A percentile compares a stretch with the other conserved stretches of the same genome.
Conservation (phyloP, 225 moss, liverwort and hornwort species). For the Physcomitrium patens region DNA sequence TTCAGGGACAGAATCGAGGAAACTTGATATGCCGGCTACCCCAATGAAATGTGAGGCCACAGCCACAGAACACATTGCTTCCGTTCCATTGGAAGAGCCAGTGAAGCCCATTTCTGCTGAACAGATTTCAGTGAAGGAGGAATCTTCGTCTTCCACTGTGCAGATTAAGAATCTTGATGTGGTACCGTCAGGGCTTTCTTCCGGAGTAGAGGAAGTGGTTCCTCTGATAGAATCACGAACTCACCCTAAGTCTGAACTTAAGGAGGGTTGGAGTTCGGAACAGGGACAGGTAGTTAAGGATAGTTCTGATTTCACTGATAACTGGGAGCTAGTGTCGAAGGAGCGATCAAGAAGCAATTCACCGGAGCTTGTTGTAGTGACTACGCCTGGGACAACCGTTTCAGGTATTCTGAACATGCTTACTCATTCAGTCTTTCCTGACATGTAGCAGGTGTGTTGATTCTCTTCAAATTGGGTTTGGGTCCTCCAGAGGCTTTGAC, state of each 20-base stretch:
- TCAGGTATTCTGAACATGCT: neutral
- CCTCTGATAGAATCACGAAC: neutral
- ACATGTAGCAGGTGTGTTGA: neutral
- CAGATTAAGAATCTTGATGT: neutral
- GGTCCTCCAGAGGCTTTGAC: too few species aligned
- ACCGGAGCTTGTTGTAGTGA: conserved; percentile 12
- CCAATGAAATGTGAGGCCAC: neutral
- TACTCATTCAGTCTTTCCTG: neutral
- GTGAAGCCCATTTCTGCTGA: neutral
- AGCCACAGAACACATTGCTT: too few species aligned
- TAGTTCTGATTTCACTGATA: conserved; percentile 7
- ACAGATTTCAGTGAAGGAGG: neutral
- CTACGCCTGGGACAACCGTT: neutral
- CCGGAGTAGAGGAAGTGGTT: neutral
- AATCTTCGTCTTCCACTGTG: too few species aligned
- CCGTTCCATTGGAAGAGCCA: neutral
- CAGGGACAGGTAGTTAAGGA: conserved; percentile 10
- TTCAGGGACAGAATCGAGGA: neutral
- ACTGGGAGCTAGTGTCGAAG: conserved; percentile 32
- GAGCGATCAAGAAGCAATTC: conserved; percentile 29
- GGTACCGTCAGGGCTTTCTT: neutral
- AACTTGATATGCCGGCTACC: neutral
- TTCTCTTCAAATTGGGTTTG: neutral
- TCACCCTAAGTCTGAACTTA: neutral
- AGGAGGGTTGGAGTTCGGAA: neutral